Conservation (phyloP, 2,329 filamentous ascomycete species). For the Colletotrichum liriopes region DNA sequence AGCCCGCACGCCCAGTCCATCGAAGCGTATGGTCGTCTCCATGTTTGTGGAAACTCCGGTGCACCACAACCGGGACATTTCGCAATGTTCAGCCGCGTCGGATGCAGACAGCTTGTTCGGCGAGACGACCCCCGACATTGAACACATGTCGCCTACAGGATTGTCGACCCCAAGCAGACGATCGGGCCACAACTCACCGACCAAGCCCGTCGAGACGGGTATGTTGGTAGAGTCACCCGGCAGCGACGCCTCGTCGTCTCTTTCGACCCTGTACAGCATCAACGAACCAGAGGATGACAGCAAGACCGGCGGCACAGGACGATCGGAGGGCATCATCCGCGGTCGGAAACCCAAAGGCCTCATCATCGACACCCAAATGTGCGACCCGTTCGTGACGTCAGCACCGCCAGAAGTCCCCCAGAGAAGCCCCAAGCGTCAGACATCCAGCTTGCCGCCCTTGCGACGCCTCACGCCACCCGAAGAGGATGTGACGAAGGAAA, state of each 20-base stretch:
- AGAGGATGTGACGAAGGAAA: neutral
- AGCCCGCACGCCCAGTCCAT: constrained; percentile 30
- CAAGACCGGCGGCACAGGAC: constrained; percentile 14
- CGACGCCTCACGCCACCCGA: neutral
- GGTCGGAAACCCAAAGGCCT: constrained; percentile 25
- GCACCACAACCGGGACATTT: constrained; percentile 26
- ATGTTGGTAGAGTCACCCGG: constrained; percentile 50
- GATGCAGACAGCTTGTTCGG: constrained; percentile 59
- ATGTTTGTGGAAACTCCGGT: constrained; percentile 18
- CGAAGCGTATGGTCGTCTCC: constrained; percentile 17
- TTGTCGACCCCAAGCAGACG: constrained; percentile 62
- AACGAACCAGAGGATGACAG: constrained; percentile 62
- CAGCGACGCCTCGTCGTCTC: constrained; percentile 66
- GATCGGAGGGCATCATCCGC: neutral
- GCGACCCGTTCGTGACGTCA: constrained; percentile 39
- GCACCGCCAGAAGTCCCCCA: constrained; percentile 18
- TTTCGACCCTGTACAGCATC: constrained; percentile 72
- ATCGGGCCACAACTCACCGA: constrained; percentile 45
- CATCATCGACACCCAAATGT: constrained; percentile 37
- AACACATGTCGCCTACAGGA: constrained; percentile 51
- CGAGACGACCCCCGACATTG: constrained; percentile 54
- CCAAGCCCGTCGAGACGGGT: constrained; percentile 37
- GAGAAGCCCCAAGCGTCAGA: constrained; percentile 24
- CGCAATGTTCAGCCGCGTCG: constrained; percentile 33
- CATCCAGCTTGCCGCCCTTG: constrained; percentile 22